A percentile compares a stretch with the other conserved stretches of the same genome.
Conservation (phyloP, 1,139 yeast genomes). For the Sugiyamaella novakii region DNA sequence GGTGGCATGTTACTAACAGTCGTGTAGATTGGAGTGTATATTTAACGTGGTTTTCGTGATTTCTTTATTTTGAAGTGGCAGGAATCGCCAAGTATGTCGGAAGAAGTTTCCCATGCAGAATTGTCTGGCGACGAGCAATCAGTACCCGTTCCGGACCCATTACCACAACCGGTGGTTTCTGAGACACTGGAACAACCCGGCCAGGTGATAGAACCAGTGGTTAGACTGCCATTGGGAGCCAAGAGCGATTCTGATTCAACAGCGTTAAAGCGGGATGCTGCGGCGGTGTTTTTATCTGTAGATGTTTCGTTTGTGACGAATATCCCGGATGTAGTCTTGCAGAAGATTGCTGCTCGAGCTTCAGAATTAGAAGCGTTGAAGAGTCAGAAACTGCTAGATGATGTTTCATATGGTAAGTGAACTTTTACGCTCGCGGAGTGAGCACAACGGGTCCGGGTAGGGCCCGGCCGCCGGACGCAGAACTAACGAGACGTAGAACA, state of each 20-base stretch:
- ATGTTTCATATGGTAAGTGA: constrained; percentile 43
- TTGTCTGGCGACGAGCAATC: background rate
- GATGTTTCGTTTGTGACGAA: constrained; percentile 30
- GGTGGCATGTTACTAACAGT: no score
- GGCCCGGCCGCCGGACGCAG: background rate
- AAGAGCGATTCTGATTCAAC: constrained; percentile 1
- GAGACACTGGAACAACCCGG: no score
- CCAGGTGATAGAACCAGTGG: no score
- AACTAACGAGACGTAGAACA: constrained; percentile 49
- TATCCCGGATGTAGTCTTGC: constrained; percentile 34
- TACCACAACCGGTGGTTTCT: no score
- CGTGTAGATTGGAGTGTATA: background rate
- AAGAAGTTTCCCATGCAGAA: constrained; percentile 7
- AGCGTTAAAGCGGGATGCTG: constrained; percentile 32
- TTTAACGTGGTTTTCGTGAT: background rate
- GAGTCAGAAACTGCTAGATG: constrained; percentile 55
- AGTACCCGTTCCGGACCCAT: no score
- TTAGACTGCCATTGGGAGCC: constrained; percentile 15
- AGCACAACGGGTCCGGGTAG: background rate
- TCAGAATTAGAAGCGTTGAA: constrained; percentile 52
- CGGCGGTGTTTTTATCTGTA: constrained; percentile 36
- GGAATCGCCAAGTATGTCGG: constrained; percentile 7
- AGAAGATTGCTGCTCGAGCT: constrained; percentile 49
- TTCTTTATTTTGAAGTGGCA: background rate
- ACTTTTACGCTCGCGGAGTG: background rate